Evolutionary conservation across 805 yeast species (phyloP).

Genomic region (Suhomyces pyralidae): DNA sequence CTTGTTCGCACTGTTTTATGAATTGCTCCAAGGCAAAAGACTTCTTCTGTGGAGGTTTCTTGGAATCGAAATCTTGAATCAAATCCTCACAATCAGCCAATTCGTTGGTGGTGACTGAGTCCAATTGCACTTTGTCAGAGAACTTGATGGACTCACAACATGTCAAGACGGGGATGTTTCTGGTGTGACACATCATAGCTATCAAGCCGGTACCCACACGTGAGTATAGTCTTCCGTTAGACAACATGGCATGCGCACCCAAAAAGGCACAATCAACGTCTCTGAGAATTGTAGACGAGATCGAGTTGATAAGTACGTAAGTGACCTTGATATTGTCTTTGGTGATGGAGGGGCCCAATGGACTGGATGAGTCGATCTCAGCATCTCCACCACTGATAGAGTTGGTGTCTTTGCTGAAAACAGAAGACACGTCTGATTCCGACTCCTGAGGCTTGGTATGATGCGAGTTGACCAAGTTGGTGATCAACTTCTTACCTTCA

Average conservation of each 20-base stretch:
- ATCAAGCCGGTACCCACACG: constrained; percentile 93
- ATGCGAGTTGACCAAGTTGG: constrained; percentile 50
- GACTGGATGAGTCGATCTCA: not conserved
- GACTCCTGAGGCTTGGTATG: constrained; percentile 8
- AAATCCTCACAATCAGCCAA: constrained; percentile 77
- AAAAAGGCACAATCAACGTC: constrained; percentile 88
- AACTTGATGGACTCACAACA: constrained; percentile 95
- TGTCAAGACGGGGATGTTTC: constrained; percentile 90
- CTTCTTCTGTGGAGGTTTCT: constrained; percentile 53
- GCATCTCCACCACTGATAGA: not conserved
- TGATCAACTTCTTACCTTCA: constrained; percentile 82
- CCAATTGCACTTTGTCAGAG: constrained; percentile 91
- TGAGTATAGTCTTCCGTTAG: constrained; percentile 89
- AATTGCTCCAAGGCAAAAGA: constrained; percentile 68
- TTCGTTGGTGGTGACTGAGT: constrained; percentile 92
- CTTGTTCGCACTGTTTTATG: constrained; percentile 40
- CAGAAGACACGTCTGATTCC: constrained; percentile 16
- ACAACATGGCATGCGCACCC: constrained; percentile 96
- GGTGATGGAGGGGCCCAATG: constrained; percentile 28
- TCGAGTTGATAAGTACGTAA: constrained; percentile 75
- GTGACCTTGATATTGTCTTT: constrained; percentile 65
- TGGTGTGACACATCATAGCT: constrained; percentile 84
- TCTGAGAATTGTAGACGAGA: constrained; percentile 70
- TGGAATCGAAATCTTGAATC: constrained; percentile 44
- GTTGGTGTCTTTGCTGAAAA: constrained; percentile 13